Evolutionary conservation across 2,329 filamentous ascomycete genomes (phyloP).

Genomic region (Phialophora verrucosa): DNA sequence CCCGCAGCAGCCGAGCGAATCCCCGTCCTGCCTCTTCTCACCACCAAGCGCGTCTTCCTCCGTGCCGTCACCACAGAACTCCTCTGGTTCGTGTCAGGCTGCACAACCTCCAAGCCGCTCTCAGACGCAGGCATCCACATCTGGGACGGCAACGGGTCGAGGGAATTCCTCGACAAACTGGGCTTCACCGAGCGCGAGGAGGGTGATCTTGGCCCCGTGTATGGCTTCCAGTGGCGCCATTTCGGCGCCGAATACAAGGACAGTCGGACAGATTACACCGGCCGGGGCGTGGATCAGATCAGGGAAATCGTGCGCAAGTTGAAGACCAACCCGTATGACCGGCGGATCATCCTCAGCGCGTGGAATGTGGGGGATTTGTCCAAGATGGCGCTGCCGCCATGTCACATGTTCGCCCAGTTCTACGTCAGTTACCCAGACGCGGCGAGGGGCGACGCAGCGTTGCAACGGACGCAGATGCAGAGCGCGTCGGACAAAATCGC

Average conservation of each 20-base stretch:
- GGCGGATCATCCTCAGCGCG: constrained; percentile 85
- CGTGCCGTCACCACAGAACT: constrained; percentile 90
- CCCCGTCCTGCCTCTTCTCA: constrained; percentile 86
- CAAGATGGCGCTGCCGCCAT: constrained; percentile 91
- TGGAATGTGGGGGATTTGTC: constrained; percentile 90
- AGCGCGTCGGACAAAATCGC: constrained; percentile 3
- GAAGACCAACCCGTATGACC: constrained; percentile 80
- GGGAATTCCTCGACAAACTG: constrained; percentile 84
- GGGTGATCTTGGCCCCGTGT: constrained; percentile 92
- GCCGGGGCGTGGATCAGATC: constrained; percentile 90
- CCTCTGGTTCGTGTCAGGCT: constrained; percentile 91
- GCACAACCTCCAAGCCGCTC: constrained; percentile 78
- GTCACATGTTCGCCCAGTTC: constrained; percentile 98
- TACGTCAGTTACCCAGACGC: constrained; percentile 78
- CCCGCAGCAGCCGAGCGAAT: constrained; percentile 46
- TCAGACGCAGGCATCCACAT: constrained; percentile 86
- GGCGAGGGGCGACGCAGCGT: constrained; percentile 37
- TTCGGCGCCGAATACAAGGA: constrained; percentile 91
- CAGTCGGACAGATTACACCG: constrained; percentile 78
- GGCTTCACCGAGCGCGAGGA: constrained; percentile 80
- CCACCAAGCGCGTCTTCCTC: constrained; percentile 94
- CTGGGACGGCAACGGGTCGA: constrained; percentile 96
- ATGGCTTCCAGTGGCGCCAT: constrained; percentile 98
- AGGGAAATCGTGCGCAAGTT: constrained; percentile 89
- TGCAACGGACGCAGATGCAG: constrained; percentile 23